phyloP scores from a whole-genome alignment of 2,329 filamentous ascomycete species.

The Venturia oleaginea region DNA sequence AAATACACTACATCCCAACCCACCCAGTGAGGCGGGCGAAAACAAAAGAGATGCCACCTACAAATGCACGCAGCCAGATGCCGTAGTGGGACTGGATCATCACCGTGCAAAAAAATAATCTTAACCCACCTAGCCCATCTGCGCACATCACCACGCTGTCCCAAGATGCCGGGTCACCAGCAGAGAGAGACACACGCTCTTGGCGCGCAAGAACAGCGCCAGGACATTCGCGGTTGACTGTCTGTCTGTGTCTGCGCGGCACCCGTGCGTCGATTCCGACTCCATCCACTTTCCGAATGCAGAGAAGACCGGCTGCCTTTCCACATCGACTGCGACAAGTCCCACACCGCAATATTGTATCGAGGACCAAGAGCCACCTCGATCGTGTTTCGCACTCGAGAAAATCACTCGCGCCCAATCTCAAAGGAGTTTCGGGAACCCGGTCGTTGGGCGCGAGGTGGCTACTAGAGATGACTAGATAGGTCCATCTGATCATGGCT shows the following conservation, averaged over 20 bases:
- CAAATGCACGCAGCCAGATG: not conserved
- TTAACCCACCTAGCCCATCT: not conserved
- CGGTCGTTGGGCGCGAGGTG: not conserved
- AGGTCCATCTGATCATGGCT: not conserved
- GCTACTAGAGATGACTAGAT: not conserved
- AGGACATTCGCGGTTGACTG: not conserved
- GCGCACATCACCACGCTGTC: conserved; percentile 1
- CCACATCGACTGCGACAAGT: not conserved
- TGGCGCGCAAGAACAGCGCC: not conserved
- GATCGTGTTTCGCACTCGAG: not conserved
- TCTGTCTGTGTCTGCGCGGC: not conserved
- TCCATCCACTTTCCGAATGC: not conserved
- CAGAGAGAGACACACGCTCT: not conserved
- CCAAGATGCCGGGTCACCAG: not conserved
- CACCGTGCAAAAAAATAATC: not conserved
- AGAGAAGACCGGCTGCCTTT: not conserved
- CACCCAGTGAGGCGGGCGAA: not conserved
- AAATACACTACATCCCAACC: too few species aligned
- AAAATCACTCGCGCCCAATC: not conserved
- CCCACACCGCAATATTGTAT: not conserved
- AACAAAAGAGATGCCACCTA: not conserved
- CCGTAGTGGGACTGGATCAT: not conserved
- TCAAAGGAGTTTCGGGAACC: not conserved
- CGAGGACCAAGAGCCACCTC: not conserved
- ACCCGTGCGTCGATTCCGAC: too few species aligned